These are phyloP conservation scores for Trichoderma guizhouense DNA, from an alignment of 2,329 filamentous ascomycete species.

Conservation along the genomic window DNA sequence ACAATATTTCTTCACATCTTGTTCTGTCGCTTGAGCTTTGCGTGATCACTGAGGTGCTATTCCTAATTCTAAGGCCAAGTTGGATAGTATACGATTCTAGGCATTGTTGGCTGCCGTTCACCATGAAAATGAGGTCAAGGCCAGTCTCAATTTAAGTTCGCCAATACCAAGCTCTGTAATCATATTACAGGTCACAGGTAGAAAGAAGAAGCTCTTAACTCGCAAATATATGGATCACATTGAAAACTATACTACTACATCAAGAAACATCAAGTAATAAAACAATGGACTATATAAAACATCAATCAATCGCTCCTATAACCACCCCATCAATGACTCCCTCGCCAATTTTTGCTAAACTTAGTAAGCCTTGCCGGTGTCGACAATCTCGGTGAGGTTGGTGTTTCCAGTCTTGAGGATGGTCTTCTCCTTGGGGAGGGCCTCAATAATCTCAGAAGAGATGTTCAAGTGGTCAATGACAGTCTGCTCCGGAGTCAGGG, in stretches of 20 bases:
- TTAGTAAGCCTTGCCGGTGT: constrained; percentile 23
- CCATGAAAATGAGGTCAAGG: neutral
- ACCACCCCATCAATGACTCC: neutral
- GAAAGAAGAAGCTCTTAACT: rapidly evolving
- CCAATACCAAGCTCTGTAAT: neutral
- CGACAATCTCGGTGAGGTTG: constrained; percentile 32
- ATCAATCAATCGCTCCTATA: neutral
- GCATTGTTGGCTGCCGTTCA: neutral
- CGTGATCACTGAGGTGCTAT: too few relatives aligned
- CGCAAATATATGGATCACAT: neutral
- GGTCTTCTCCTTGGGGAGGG: constrained; percentile 40
- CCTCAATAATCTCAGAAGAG: constrained; percentile 35
- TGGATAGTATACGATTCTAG: neutral
- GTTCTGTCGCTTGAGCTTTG: neutral
- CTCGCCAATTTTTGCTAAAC: neutral
- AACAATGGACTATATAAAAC: neutral
- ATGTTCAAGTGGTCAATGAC: constrained; percentile 53
- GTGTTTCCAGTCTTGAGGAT: constrained; percentile 40
- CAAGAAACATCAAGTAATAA: neutral
- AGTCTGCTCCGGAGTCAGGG: constrained; percentile 55
- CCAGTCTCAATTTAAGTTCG: neutral
- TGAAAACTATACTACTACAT: neutral
- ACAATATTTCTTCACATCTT: neutral
- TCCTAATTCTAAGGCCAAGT: neutral
- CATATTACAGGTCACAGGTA: neutral